These are phyloP conservation scores for Hyphodiscus hymeniophilus DNA, from an alignment of 495 filamentous ascomycete genomes.

Conservation along the genomic window DNA sequence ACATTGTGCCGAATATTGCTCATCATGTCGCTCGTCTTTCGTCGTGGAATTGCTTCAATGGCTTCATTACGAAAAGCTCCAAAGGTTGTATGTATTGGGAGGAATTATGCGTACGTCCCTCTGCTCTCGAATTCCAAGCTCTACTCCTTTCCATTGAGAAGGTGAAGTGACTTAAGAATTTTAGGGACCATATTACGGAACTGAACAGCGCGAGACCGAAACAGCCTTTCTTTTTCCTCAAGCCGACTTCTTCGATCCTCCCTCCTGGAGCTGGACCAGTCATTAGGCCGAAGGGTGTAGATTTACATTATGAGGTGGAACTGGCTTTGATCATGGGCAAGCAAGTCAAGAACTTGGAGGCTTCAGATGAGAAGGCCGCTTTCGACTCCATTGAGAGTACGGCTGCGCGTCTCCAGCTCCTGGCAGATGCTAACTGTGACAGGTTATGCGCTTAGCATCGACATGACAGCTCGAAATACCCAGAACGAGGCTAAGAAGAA, in stretches of 20 bases:
- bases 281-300: constrained; percentile 70
- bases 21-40: constrained; percentile 22
- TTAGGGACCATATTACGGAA: constrained; percentile 88
- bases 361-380: constrained; percentile 51
- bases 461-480: constrained; percentile 89
- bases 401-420: constrained; percentile 5
- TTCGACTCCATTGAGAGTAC: constrained; percentile 54
- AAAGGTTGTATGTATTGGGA: constrained; percentile 94
- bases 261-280: constrained; percentile 72
- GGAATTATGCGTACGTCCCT: constrained; percentile 83
- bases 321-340: constrained; percentile 82
- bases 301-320: constrained; percentile 93
- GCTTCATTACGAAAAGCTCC: constrained; percentile 59
- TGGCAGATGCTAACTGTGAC: not conserved
- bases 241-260: constrained; percentile 78
- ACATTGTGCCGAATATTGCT: not conserved
- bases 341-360: constrained; percentile 62
- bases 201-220: constrained; percentile 77
- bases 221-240: constrained; percentile 98
- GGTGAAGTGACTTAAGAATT: constrained; percentile 2
- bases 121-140: constrained; percentile 3
- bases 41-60: constrained; percentile 40
- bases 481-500: constrained; percentile 96
- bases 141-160: not conserved
- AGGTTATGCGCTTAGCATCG: constrained; percentile 81